Conservation (phyloP, 805 yeast genomes). For the Yarrowia phangngaensis region DNA sequence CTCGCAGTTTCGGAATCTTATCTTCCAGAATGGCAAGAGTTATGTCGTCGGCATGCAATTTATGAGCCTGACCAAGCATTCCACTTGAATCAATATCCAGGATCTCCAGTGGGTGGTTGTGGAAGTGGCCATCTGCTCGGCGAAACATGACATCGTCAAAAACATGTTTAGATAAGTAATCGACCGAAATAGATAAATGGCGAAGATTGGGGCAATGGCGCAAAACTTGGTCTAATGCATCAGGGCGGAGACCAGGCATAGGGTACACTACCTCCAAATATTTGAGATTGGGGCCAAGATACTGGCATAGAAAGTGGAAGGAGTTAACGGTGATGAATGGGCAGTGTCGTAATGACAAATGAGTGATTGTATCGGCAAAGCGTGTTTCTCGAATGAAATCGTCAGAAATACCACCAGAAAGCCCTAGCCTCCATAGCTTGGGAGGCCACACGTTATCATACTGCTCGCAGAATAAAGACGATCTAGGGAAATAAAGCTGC, state of each 20-base stretch:
- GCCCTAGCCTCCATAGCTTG: conserved; percentile 60
- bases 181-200: conserved; percentile 68
- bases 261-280: conserved; percentile 75
- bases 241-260: conserved; percentile 70
- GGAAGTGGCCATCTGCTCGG: conserved; percentile 24
- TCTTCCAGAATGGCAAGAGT: conserved; percentile 79
- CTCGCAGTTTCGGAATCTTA: conserved; percentile 62
- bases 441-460: conserved; percentile 73
- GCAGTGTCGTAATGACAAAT: conserved; percentile 80
- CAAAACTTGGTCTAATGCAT: conserved; percentile 70
- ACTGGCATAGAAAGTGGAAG: conserved; percentile 55
- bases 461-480: conserved; percentile 63
- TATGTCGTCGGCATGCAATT: conserved; percentile 82
- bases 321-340: conserved; percentile 69
- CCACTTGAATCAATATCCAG: conserved; percentile 82
- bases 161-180: conserved; percentile 55
- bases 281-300: conserved; percentile 62
- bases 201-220: conserved; percentile 69
- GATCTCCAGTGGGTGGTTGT: conserved; percentile 52
- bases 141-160: conserved; percentile 39
- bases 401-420: conserved; percentile 87
- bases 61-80: conserved; percentile 70
- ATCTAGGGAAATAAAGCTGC: conserved; percentile 80
- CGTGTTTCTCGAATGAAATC: conserved; percentile 63
- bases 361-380: conserved; percentile 70